phyloP scores from a whole-genome alignment of 805 yeast genomes.

The Yueomyces sinensis region DNA sequence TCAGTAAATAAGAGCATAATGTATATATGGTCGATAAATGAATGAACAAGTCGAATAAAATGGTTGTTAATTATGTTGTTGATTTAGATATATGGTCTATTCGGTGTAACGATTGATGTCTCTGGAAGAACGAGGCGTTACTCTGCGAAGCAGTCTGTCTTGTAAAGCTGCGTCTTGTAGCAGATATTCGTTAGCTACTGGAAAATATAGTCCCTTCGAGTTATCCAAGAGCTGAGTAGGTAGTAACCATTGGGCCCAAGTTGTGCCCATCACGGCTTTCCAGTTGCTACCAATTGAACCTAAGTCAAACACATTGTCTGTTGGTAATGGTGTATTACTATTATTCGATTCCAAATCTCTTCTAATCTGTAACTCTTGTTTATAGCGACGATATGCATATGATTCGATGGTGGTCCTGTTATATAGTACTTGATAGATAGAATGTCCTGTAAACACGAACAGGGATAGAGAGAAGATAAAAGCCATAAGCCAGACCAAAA shows the following conservation, averaged over 20 bases:
- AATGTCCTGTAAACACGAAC: constrained; percentile 40
- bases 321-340: constrained; percentile 22
- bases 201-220: constrained; percentile 39
- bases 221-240: constrained; percentile 32
- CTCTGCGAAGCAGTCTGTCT: constrained; percentile 18
- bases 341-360: constrained; percentile 23
- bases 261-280: constrained; percentile 59
- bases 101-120: too few relatives aligned
- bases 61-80: too few relatives aligned
- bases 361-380: constrained; percentile 26
- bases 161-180: constrained; percentile 24
- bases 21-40: too few relatives aligned
- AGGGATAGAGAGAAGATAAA: constrained; percentile 44
- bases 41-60: too few relatives aligned
- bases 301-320: constrained; percentile 65
- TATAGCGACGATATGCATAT: constrained; percentile 39
- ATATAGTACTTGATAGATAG: constrained; percentile 40
- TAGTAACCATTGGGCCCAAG: constrained; percentile 54
- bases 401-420: constrained; percentile 79
- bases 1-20: too few relatives aligned
- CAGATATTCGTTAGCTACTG: constrained; percentile 21
- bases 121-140: constrained; percentile 20
- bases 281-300: constrained; percentile 49
- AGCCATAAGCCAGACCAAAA: constrained; percentile 45
- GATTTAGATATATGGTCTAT: too few relatives aligned